A percentile compares a stretch with the other conserved stretches of the same genome.
Evolutionary conservation across 495 filamentous ascomycete species (phyloP).

Genomic region (Hypomontagnella monticulosa): DNA sequence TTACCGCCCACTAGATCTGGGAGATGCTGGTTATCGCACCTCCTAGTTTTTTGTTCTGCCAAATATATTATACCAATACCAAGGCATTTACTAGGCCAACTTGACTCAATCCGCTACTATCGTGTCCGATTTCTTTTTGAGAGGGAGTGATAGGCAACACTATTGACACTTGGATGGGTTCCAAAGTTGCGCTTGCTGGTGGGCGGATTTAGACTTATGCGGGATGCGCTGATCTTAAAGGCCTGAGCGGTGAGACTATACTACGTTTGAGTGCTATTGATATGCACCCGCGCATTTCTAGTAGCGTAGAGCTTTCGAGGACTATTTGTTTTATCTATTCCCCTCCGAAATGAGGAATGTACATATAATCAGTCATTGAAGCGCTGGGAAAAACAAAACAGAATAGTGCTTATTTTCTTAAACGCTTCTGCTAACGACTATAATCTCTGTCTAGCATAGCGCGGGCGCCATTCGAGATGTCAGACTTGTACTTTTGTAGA

Average conservation of each 20-base stretch:
- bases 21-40: conserved; percentile 14
- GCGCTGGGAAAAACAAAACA: too few relatives aligned
- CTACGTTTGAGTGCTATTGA: neutral
- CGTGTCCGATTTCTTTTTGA: neutral
- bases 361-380: too few relatives aligned
- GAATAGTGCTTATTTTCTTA: too few relatives aligned
- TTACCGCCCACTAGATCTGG: conserved; percentile 13
- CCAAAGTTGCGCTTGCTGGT: conserved; percentile 10
- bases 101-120: too few relatives aligned
- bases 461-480: too few relatives aligned
- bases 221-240: conserved; percentile 21
- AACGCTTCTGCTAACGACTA: too few relatives aligned
- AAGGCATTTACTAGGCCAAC: neutral
- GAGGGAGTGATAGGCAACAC: conserved; percentile 4
- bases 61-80: conserved; percentile 21
- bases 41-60: conserved; percentile 12
- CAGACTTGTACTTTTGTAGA: too few relatives aligned
- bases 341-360: too few relatives aligned
- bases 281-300: too few relatives aligned
- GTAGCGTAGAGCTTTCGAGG: too few relatives aligned
- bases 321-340: too few relatives aligned
- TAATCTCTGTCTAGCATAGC: too few relatives aligned
- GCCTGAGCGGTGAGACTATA: conserved; percentile 20
- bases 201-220: conserved; percentile 16
- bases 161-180: conserved; percentile 6